Evolutionary conservation across 495 filamentous ascomycete species (phyloP), one percentile per base, ranked within the genome.

Genomic region (Baudoinia panamericana): DNA sequence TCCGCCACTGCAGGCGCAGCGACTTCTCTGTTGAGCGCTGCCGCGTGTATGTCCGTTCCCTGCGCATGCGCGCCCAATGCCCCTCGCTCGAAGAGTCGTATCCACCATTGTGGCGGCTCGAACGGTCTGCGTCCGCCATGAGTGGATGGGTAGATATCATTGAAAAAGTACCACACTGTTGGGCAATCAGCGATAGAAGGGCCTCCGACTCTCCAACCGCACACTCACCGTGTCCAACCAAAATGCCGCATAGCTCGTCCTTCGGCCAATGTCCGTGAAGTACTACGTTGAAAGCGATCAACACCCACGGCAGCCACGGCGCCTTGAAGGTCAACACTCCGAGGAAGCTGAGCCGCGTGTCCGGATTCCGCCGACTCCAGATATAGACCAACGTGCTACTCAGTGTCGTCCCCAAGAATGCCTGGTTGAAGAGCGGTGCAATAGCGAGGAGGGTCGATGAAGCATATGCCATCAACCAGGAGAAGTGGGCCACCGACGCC

Each of bases 361-460:
- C 82, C 3, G 90, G 90, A 60, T 97, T 96, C 36, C 88, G 74
- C 20, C 92, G 71, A 44, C 85, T 86, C 90, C 90, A 97, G 56
- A 97, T 93, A 58, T 97, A 97, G n/a, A 95, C 87, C 35, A 97
- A 64, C 8, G 78, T 88, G 30, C 82, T 88, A 5, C 81, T 90
- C 12, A 96, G 69, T 13, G 92, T 82, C 22, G 82, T 79, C 23
- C 90, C 90, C 9, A 97, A 75, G 63, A 94, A 97, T 0, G 83
- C 84, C 63, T 95, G 82, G 22, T 78, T 82, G 16, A 80, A 69
- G 27, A 96, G 64, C 0, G 90, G 88, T 28, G 86, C 92, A 24
- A 96, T 72, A 19, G 65, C 55, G 21, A 97, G 68, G 3, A 96
- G 73, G 34, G 78, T 76, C 0, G 71, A 65, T 53, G 75, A 82